These are phyloP conservation scores for Eucalyptus virginea DNA, from an alignment of 345 rosid species.

Conservation along the genomic window DNA sequence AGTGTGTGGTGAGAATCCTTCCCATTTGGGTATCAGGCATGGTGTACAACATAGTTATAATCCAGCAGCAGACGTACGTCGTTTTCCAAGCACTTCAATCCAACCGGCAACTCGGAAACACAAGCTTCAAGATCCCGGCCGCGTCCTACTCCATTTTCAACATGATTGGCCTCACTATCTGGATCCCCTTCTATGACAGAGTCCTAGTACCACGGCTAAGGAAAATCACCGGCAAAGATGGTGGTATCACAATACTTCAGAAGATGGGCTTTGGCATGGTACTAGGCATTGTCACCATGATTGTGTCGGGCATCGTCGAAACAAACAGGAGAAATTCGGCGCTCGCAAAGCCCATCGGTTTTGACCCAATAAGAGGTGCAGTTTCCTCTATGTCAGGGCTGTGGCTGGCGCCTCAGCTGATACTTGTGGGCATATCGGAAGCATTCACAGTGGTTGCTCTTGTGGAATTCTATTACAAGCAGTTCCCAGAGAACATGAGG, in stretches of 20 bases:
- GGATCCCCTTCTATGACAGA: constrained; percentile 19
- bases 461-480: constrained; percentile 38
- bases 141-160: constrained; percentile 1
- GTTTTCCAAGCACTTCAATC: constrained; percentile 9
- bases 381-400: constrained; percentile 43
- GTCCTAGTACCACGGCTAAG: constrained; percentile 3
- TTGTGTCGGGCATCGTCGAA: constrained; percentile 39
- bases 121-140: constrained; percentile 6
- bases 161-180: constrained; percentile 2
- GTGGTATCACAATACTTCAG: constrained; percentile 18
- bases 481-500: constrained; percentile 49
- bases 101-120: not conserved
- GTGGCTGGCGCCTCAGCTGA: constrained; percentile 45
- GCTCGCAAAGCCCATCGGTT: constrained; percentile 33
- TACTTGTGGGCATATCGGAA: constrained; percentile 34
- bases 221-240: constrained; percentile 8
- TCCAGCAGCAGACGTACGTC: not conserved
- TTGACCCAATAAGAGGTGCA: constrained; percentile 19
- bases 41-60: not conserved
- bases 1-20: constrained; percentile 9
- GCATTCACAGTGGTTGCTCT: constrained; percentile 17
- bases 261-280: constrained; percentile 31
- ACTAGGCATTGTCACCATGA: constrained; percentile 15
- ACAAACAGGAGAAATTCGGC: constrained; percentile 26
- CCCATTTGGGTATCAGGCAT: not conserved